Conservation (phyloP, 352 stramenopile genomes). For the Blastocystis sp. region DNA sequence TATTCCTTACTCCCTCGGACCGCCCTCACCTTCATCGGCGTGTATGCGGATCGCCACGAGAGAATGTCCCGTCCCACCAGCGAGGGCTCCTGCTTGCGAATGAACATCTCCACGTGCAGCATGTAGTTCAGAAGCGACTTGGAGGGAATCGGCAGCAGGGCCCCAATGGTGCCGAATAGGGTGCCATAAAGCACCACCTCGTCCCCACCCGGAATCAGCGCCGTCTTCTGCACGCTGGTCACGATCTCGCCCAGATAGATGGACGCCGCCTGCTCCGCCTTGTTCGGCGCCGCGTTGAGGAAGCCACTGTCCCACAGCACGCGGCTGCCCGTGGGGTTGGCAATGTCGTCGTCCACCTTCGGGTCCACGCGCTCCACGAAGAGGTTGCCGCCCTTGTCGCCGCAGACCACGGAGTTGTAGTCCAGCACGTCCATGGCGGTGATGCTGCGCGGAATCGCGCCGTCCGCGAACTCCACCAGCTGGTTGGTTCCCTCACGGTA, state of each 20-base stretch:
- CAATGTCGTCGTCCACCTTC: slow-evolving; percentile 85
- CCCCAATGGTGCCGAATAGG: slow-evolving; percentile 89
- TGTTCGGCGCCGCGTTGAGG: slow-evolving; percentile 89
- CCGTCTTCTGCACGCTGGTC: slow-evolving; percentile 90
- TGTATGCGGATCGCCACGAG: slow-evolving; percentile 94
- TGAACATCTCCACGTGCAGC: slow-evolving; percentile 91
- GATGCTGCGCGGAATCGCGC: slow-evolving; percentile 83
- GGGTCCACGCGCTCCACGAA: slow-evolving; percentile 88
- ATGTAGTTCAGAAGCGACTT: slow-evolving; percentile 96
- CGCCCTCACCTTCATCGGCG: slow-evolving; percentile 84
- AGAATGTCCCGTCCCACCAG: slow-evolving; percentile 91
- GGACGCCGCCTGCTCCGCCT: slow-evolving; percentile 87
- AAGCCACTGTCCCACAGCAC: slow-evolving; percentile 89
- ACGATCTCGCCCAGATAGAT: slow-evolving; percentile 97
- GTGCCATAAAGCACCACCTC: slow-evolving; percentile 95
- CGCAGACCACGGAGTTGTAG: slow-evolving; percentile 94
- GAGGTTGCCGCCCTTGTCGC: slow-evolving; percentile 98
- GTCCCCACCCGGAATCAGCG: slow-evolving; percentile 88
- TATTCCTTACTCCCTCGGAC: neutral
- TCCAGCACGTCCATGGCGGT: slow-evolving; percentile 84
- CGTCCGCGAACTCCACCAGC: slow-evolving; percentile 91
- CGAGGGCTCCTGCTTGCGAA: slow-evolving; percentile 82
- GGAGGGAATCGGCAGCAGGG: slow-evolving; percentile 91
- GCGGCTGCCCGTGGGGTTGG: slow-evolving; percentile 89
- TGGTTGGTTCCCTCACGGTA: slow-evolving; percentile 93